These are phyloP conservation scores for Pyricularia sp. DNA, from an alignment of 2,329 filamentous ascomycete genomes.

Conservation along the genomic window DNA sequence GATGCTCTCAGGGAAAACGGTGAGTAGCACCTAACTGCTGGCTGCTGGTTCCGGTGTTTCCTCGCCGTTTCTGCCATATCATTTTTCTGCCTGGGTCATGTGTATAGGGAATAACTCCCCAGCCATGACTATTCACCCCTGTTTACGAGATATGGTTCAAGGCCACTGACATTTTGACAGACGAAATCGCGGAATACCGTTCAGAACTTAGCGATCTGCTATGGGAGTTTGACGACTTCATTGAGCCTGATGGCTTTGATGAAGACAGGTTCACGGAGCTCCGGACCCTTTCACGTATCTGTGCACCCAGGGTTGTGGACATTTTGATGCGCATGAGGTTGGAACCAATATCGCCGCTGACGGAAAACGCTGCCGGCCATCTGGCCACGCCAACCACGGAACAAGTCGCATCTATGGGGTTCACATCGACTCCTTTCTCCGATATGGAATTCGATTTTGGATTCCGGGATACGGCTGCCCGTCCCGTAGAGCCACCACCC, in stretches of 20 bases:
- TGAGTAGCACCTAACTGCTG: constrained; percentile 16
- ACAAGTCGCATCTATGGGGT: background rate
- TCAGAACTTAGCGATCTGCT: constrained; percentile 34
- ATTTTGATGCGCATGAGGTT: constrained; percentile 42
- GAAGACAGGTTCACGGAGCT: constrained; percentile 33
- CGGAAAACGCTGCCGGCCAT: background rate
- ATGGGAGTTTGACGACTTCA: constrained; percentile 45
- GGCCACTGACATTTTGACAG: constrained; percentile 16
- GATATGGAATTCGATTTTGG: background rate
- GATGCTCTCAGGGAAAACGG: constrained; percentile 40
- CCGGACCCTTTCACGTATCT: constrained; percentile 31
- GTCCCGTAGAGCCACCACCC: constrained; percentile 1
- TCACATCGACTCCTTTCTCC: background rate
- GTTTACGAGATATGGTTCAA: background rate
- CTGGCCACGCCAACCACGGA: background rate
- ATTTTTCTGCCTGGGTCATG: no score
- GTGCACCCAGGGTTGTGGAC: constrained; percentile 34
- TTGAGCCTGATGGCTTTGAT: constrained; percentile 37
- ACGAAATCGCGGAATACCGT: constrained; percentile 35
- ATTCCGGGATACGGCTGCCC: background rate
- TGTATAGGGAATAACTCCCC: background rate
- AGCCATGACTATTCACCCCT: background rate
- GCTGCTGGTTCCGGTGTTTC: background rate
- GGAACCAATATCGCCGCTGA: constrained; percentile 13
- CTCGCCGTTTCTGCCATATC: background rate